Percentiles rank a stretch among this genome's conserved stretches.
These are phyloP conservation scores for Astrothelium macrocarpum DNA, from an alignment of 495 filamentous ascomycete species.

Conservation along the genomic window DNA sequence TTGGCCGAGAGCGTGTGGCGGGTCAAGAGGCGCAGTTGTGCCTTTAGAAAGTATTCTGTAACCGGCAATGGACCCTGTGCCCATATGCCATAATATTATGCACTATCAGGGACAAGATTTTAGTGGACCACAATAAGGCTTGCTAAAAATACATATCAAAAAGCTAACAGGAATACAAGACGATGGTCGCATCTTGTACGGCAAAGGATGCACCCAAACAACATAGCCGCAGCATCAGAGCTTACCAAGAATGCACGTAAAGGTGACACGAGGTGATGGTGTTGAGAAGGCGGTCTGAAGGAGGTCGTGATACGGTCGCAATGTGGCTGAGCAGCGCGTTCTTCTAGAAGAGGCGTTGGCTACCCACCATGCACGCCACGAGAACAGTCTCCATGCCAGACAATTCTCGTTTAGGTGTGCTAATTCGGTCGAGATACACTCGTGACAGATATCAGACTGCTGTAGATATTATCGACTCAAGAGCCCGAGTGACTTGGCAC, in stretches of 20 bases:
- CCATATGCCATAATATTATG: neutral
- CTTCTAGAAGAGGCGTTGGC: neutral
- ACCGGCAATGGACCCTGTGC: neutral
- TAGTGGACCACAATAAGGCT: neutral
- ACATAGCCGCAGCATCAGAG: neutral
- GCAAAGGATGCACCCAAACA: neutral
- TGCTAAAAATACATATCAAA: neutral
- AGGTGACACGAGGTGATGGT: neutral
- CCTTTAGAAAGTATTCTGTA: too few species aligned
- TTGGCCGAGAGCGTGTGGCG: too few species aligned
- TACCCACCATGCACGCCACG: neutral
- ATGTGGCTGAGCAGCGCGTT: slow-evolving; percentile 3
- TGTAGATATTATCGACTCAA: neutral
- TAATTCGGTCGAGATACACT: too few species aligned
- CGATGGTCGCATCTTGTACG: neutral
- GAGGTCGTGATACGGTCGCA: neutral
- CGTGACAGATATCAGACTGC: neutral
- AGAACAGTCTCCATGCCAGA: neutral
- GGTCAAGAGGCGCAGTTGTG: too few species aligned
- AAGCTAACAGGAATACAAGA: neutral
- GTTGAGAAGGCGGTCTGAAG: neutral
- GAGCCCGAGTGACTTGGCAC: neutral
- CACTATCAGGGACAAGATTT: slow-evolving; percentile 1
- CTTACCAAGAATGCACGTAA: neutral
- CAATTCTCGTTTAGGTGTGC: too few species aligned